Evolutionary conservation across 192 early-diverging fungal species (phyloP).

Genomic region (Rhizophagus prolifer): DNA sequence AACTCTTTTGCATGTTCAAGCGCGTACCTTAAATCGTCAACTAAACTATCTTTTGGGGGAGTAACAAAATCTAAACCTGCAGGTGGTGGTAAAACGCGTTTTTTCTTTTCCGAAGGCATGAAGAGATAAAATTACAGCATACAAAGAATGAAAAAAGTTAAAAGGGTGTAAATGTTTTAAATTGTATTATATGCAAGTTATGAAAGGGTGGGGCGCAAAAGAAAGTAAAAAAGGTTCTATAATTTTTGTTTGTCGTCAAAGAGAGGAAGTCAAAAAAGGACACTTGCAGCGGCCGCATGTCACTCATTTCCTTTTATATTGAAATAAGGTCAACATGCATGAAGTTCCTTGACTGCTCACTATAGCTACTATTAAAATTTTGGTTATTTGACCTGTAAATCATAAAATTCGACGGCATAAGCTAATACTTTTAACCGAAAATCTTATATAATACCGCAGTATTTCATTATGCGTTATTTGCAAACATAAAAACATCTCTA

Average conservation of each 20-base stretch:
- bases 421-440: too few species aligned
- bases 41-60: conserved; percentile 20
- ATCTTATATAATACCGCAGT: too few species aligned
- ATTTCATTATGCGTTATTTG: too few species aligned
- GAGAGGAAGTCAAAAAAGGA: neutral
- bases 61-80: conserved; percentile 14
- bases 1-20: conserved; percentile 27
- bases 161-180: neutral
- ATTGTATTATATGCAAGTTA: neutral
- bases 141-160: neutral
- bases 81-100: conserved; percentile 14
- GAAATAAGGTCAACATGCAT: neutral
- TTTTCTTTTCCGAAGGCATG: conserved; percentile 30
- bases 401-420: too few species aligned
- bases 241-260: neutral
- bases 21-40: conserved; percentile 29
- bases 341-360: too few species aligned
- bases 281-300: neutral
- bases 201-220: neutral
- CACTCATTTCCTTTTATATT: conserved; percentile 15
- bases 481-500: too few species aligned
- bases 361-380: too few species aligned
- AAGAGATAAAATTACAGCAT: conserved; percentile 8
- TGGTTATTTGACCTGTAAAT: too few species aligned
- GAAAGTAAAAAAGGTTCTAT: neutral